A percentile compares a stretch with the other conserved stretches of the same genome.
These are phyloP conservation scores for Stagonosporopsis chrysanthemi DNA, from an alignment of 2,329 filamentous ascomycete genomes.

Conservation along the genomic window DNA sequence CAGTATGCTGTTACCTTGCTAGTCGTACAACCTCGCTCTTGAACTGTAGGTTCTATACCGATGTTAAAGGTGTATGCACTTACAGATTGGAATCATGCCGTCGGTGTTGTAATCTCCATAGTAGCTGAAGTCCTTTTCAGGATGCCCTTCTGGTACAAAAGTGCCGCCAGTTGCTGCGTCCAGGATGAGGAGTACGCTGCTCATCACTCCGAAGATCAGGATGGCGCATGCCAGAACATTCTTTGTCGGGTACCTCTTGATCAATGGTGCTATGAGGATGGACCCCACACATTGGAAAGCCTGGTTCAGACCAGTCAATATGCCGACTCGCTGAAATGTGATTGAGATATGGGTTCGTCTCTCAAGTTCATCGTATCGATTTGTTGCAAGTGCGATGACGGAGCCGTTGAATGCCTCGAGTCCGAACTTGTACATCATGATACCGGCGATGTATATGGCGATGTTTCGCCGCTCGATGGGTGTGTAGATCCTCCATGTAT, in stretches of 20 bases:
- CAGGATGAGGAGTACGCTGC: slow-evolving; percentile 57
- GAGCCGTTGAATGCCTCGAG: slow-evolving; percentile 62
- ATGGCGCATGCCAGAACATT: slow-evolving; percentile 56
- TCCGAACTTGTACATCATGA: slow-evolving; percentile 63
- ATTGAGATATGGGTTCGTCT: slow-evolving; percentile 40
- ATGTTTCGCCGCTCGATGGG: slow-evolving; percentile 52
- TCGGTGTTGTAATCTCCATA: slow-evolving; percentile 60
- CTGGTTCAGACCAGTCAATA: slow-evolving; percentile 59
- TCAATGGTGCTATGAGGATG: slow-evolving; percentile 60
- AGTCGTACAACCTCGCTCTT: not conserved
- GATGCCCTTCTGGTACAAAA: slow-evolving; percentile 48
- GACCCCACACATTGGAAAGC: slow-evolving; percentile 61
- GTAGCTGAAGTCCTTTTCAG: slow-evolving; percentile 53
- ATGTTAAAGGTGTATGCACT: slow-evolving; percentile 11
- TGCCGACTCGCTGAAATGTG: slow-evolving; percentile 58
- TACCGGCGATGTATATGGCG: slow-evolving; percentile 55
- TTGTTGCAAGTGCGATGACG: slow-evolving; percentile 58
- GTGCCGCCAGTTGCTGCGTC: slow-evolving; percentile 59
- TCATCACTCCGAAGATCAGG: slow-evolving; percentile 57
- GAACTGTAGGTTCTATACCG: not conserved
- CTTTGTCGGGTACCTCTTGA: slow-evolving; percentile 58
- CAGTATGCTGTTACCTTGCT: slow-evolving; percentile 8
- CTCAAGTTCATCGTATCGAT: slow-evolving; percentile 59
- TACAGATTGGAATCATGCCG: slow-evolving; percentile 59
- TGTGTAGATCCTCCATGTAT: slow-evolving; percentile 48